These are phyloP conservation scores for Metschnikowia gruessii DNA, from an alignment of 805 yeast genomes.

Conservation along the genomic window DNA sequence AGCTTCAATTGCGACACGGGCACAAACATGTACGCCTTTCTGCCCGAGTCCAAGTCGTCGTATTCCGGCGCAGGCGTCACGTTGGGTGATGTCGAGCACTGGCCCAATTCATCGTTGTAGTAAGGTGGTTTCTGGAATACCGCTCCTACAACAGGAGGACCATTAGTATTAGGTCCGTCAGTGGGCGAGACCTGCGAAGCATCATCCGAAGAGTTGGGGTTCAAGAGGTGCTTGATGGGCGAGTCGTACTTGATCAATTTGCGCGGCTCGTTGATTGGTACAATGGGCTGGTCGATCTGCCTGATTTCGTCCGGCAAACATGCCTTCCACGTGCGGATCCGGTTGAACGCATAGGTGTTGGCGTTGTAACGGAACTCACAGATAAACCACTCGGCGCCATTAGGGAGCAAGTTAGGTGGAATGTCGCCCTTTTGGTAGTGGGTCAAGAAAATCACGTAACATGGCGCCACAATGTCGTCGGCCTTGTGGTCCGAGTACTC, in stretches of 20 bases:
- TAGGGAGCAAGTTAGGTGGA: constrained; percentile 54
- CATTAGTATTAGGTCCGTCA: constrained; percentile 69
- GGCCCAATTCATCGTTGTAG: constrained; percentile 80
- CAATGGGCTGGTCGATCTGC: constrained; percentile 69
- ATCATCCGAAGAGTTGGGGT: constrained; percentile 65
- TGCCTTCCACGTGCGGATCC: constrained; percentile 97
- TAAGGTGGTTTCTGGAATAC: constrained; percentile 77
- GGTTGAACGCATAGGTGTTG: constrained; percentile 82
- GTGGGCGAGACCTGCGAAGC: constrained; percentile 83
- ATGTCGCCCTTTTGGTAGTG: constrained; percentile 95
- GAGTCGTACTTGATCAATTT: constrained; percentile 74
- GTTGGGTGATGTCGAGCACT: constrained; percentile 48
- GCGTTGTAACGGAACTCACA: constrained; percentile 96
- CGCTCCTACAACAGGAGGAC: constrained; percentile 94
- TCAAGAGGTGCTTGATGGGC: constrained; percentile 76
- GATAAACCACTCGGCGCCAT: constrained; percentile 81
- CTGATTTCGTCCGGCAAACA: constrained; percentile 96
- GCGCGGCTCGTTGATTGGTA: constrained; percentile 65
- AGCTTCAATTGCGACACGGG: constrained; percentile 44
- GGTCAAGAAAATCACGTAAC: constrained; percentile 92
- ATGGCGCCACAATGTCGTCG: constrained; percentile 86
- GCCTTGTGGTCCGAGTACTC: constrained; percentile 93
- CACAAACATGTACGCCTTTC: constrained; percentile 43
- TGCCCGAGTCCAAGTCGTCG: constrained; percentile 34
- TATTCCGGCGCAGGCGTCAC: constrained; percentile 38